These are phyloP conservation scores for Aspergillus hiratsukae DNA, from an alignment of 2,329 filamentous ascomycete species.

Conservation along the genomic window DNA sequence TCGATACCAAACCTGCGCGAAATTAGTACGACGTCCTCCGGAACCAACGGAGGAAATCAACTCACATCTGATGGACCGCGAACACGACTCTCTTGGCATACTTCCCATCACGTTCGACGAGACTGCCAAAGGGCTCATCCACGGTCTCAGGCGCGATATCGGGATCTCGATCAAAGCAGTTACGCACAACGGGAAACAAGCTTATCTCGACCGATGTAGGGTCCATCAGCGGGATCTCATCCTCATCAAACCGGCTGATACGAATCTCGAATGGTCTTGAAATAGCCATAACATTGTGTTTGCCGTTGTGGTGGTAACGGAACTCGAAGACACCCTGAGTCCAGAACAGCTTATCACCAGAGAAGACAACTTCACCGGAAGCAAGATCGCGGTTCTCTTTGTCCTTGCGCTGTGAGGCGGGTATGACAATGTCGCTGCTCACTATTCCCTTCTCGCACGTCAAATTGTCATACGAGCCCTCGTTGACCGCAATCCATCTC, in stretches of 20 bases:
- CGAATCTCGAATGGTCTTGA: slow-evolving; percentile 90
- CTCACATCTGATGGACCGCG: slow-evolving; percentile 85
- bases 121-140: slow-evolving; percentile 77
- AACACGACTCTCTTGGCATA: slow-evolving; percentile 89
- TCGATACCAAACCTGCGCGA: slow-evolving; percentile 73
- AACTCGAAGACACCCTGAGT: slow-evolving; percentile 95
- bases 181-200: slow-evolving; percentile 76
- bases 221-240: slow-evolving; percentile 59
- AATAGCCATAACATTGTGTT: slow-evolving; percentile 89
- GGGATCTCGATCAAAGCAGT: slow-evolving; percentile 88
- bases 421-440: slow-evolving; percentile 59
- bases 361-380: slow-evolving; percentile 78
- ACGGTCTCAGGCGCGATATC: slow-evolving; percentile 78
- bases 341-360: slow-evolving; percentile 96
- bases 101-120: slow-evolving; percentile 82
- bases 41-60: slow-evolving; percentile 1
- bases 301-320: slow-evolving; percentile 90
- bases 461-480: slow-evolving; percentile 69
- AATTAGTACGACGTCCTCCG: slow-evolving; percentile 3
- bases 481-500: slow-evolving; percentile 79
- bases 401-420: slow-evolving; percentile 40
- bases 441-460: slow-evolving; percentile 74
- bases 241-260: slow-evolving; percentile 75
- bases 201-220: slow-evolving; percentile 69
- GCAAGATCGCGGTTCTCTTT: slow-evolving; percentile 56